Percentiles rank a stretch among this genome's conserved stretches.
Conservation (phyloP, 169 alveolate genomes). For the Plasmodium ovale region DNA sequence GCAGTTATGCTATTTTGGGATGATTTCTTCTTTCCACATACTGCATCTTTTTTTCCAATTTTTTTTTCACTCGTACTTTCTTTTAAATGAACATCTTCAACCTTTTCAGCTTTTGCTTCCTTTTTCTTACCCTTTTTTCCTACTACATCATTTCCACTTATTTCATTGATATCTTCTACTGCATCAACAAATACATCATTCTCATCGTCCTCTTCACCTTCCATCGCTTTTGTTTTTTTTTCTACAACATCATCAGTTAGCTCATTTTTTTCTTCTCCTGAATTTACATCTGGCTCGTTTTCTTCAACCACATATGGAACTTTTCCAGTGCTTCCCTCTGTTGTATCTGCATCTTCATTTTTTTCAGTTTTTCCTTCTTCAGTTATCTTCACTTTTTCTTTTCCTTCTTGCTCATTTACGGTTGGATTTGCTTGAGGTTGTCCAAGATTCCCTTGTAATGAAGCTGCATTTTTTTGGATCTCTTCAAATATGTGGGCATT, state of each 20-base stretch:
- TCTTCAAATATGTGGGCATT: background rate
- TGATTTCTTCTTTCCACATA: background rate
- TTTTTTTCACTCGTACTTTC: background rate
- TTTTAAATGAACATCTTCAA: background rate
- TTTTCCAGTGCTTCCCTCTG: no score
- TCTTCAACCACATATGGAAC: no score
- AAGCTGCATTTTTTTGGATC: background rate
- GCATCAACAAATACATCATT: conserved; percentile 22
- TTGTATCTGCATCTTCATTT: background rate
- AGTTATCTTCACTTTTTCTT: background rate
- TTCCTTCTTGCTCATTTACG: background rate
- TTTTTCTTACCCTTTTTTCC: background rate
- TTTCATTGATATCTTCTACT: background rate
- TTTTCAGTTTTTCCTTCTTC: background rate
- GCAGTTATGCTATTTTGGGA: background rate
- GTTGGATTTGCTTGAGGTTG: background rate
- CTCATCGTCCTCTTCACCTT: background rate
- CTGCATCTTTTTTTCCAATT: background rate
- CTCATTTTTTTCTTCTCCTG: no score
- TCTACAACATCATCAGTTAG: no score
- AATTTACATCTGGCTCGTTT: no score
- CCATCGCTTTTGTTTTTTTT: no score
- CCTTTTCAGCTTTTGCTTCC: background rate
- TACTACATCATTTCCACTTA: background rate
- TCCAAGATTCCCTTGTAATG: conserved; percentile 2